Percentiles rank a stretch among this genome's conserved stretches.
Conservation (phyloP, 2,329 filamentous ascomycete species). For the Penicillium sp. region DNA sequence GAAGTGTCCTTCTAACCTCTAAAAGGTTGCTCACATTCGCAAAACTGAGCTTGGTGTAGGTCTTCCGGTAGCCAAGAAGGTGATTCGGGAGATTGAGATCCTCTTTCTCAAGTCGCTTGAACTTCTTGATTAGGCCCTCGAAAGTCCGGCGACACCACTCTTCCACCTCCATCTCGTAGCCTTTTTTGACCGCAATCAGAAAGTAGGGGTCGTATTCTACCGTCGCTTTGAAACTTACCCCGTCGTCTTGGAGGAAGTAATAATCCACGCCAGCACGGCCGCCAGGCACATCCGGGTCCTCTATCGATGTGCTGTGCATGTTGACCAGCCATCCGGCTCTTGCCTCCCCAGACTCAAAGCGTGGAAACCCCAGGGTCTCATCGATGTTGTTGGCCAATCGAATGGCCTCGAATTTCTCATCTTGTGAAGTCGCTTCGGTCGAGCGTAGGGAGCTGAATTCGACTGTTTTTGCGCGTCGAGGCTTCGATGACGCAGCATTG, state of each 20-base stretch:
- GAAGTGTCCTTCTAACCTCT: conserved; percentile 75
- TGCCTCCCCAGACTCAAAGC: conserved; percentile 83
- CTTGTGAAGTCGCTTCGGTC: conserved; percentile 80
- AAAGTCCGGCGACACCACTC: conserved; percentile 81
- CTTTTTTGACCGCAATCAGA: conserved; percentile 81
- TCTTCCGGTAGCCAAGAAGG: conserved; percentile 81
- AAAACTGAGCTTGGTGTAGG: conserved; percentile 82
- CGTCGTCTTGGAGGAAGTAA: conserved; percentile 91
- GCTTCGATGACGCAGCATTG: conserved; percentile 42
- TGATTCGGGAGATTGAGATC: conserved; percentile 95
- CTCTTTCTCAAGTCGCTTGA: conserved; percentile 81
- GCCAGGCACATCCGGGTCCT: conserved; percentile 78
- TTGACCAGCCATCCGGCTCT: conserved; percentile 92
- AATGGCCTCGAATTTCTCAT: conserved; percentile 86
- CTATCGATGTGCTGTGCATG: conserved; percentile 80
- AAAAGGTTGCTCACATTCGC: conserved; percentile 82
- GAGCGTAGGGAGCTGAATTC: conserved; percentile 69
- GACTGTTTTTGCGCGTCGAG: conserved; percentile 68
- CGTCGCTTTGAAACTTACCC: conserved; percentile 90
- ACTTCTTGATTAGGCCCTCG: conserved; percentile 75
- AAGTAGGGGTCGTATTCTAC: conserved; percentile 97
- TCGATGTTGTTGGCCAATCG: conserved; percentile 84
- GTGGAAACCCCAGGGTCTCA: conserved; percentile 87
- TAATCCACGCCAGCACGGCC: conserved; percentile 90
- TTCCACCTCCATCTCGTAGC: conserved; percentile 87